Evolutionary conservation across 257 asterid species (phyloP), one percentile per base, ranked within the genome.

Genomic region (Solanum ahanhuiri): DNA sequence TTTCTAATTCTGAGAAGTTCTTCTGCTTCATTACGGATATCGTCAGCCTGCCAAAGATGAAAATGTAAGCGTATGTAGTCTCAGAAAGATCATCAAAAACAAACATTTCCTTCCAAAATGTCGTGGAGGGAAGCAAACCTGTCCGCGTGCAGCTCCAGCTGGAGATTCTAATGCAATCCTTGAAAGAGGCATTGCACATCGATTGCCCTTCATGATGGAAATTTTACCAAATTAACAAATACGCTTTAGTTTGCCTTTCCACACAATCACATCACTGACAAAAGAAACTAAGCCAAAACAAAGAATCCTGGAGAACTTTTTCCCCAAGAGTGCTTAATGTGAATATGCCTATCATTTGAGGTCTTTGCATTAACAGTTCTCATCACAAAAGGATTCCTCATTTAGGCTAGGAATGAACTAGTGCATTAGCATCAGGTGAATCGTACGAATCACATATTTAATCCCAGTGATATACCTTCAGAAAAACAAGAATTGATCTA

Each of bases 91-190:
- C 34, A 86, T 81, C 34, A 10, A 39, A 57, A 79, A 48, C 41
- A 25, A n/a, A 17, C 35, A 82, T 71, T 79, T 43, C 82, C 34
- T 57, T 22, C 45, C 54, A 86, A 86, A 82, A 77, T 3, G 69
- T 15, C 20, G 51, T 18, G 17, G 18, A 31, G 87, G 66, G 90
- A 86, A 67, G 58, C 93, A 86, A 76, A 96, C 99, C 99, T 94
- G 98, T 66, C 99, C 99, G 67, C 97, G 96, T 33, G 98, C 99
- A 89, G 97, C 93, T 31, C 99, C 99, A 86, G 96, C 99, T 33
- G 99, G 99, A 84, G 98, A 91, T 87, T 91, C 91, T 81, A 97
- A 81, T 72, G 93, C 93, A 71, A 97, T 83, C 87, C 94, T 89
- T 83, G 98, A 89, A 54, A 92, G 91, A 35, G 98, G 99, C 98